Evolutionary conservation across 208 protist genomes (phyloP), one percentile per base, ranked within the genome.

Genomic region (Leishmania tarentolae): DNA sequence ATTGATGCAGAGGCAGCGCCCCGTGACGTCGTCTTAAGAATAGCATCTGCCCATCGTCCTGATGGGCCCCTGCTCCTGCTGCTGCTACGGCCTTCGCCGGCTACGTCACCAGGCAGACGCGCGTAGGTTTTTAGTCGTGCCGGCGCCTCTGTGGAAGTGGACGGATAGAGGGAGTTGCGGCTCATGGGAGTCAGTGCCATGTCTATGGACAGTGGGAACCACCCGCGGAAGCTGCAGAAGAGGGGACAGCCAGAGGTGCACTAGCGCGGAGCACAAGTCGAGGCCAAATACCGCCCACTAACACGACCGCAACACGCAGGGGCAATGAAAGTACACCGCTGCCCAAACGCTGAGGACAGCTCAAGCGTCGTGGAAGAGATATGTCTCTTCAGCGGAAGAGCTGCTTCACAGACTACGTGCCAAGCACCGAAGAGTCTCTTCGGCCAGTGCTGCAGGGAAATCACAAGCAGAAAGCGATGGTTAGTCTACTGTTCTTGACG

Each of bases 31-130:
- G 19, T 56, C n/a, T 44, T 46, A 7, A 79, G 65, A 31, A 79
- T 40, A 28, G 63, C 76, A 71, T 79, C 76, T n/a, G 65, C 76
- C 76, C 76, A 79, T 6, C 76, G 76, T 42, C 76, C 59, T 19
- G 63, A 57, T 17, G 63, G 46, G 42, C 76, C 76, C 47, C 44
- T 69, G 13, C 35, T 21, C 5, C 11, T 35, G 75, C 46, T 44
- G 44, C 13, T n/a, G 28, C 46, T 44, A n/a, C 13, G 13, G 28
- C 31, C n/a, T 37, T 78, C 75, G 8, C 44, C 31, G 42, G 65
- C 76, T n/a, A 19, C 21, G n/a, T 71, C 76, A 15, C 28, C 40
- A 28, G 76, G 63, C 1, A 79, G 63, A 35, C 76, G 47, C 5
- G 37, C 76, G 44, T 66, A 68, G 19, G 53, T n/a, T 21, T 21